phyloP scores from a whole-genome alignment of 768 basidiomycete species.

The Trametes cubensis region DNA sequence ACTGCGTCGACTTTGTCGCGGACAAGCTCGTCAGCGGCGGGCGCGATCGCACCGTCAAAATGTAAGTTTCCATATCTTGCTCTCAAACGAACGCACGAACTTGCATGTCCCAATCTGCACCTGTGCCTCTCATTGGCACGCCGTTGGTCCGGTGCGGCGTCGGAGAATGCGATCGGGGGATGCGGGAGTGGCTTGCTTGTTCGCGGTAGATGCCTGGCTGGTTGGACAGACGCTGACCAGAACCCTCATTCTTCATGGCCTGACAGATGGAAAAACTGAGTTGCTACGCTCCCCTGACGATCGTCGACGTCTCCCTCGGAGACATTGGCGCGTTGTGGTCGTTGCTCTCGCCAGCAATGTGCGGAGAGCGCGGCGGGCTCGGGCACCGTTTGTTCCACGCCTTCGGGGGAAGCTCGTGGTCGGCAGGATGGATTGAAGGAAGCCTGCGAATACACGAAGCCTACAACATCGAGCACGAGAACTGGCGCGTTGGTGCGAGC shows the following conservation, averaged over 20 bases:
- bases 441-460: no score
- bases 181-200: no score
- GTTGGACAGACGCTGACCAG: neutral
- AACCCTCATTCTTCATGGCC: neutral
- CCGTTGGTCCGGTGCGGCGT: neutral
- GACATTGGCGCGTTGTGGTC: neutral
- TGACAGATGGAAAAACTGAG: constrained; percentile 23
- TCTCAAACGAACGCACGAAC: neutral
- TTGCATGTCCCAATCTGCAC: neutral
- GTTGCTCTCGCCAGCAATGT: no score
- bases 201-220: no score
- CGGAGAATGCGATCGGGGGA: neutral
- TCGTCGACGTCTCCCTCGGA: neutral
- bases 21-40: constrained; percentile 99
- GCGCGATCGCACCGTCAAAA: constrained; percentile 87
- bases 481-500: no score
- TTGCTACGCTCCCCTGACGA: neutral
- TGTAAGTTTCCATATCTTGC: constrained; percentile 55
- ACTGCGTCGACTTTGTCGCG: constrained; percentile 98
- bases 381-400: no score
- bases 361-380: no score
- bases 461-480: no score
- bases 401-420: no score
- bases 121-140: neutral
- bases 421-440: no score